phyloP scores from a whole-genome alignment of 805 yeast genomes.

The Ogataea polymorpha region DNA sequence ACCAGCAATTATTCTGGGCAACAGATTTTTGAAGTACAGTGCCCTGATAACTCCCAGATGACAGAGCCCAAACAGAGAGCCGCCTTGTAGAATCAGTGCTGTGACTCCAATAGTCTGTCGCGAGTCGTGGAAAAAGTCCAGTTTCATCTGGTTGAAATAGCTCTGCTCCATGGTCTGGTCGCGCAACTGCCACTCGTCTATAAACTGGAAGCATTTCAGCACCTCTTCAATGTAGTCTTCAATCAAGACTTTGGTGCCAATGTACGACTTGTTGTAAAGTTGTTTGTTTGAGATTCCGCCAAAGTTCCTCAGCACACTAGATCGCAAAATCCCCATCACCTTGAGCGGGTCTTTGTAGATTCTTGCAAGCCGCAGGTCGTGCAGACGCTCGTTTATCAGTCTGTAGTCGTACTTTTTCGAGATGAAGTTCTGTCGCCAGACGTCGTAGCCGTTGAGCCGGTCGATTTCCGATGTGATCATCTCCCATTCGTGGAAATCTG shows the following conservation, averaged over 20 bases:
- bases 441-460: conserved; percentile 48
- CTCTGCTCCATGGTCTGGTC: conserved; percentile 33
- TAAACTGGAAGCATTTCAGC: conserved; percentile 57
- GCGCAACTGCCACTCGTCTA: conserved; percentile 41
- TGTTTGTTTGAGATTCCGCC: conserved; percentile 84
- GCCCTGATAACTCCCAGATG: conserved; percentile 92
- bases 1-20: conserved; percentile 87
- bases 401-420: conserved; percentile 81
- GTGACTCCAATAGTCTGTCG: conserved; percentile 87
- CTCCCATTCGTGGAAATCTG: conserved; percentile 71
- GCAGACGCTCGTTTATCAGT: conserved; percentile 71
- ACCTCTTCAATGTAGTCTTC: conserved; percentile 85
- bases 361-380: conserved; percentile 60
- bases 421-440: conserved; percentile 81
- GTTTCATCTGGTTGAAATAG: conserved; percentile 54
- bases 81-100: conserved; percentile 90
- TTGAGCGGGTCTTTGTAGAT: conserved; percentile 51
- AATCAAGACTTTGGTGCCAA: conserved; percentile 85
- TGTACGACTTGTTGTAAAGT: conserved; percentile 74
- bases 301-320: conserved; percentile 84
- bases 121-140: conserved; percentile 80
- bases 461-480: conserved; percentile 48
- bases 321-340: conserved; percentile 65
- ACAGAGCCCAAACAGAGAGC: conserved; percentile 89
- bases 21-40: conserved; percentile 64